Conservation (phyloP, 2,329 filamentous ascomycete species). For the Cercospora brassicicola region DNA sequence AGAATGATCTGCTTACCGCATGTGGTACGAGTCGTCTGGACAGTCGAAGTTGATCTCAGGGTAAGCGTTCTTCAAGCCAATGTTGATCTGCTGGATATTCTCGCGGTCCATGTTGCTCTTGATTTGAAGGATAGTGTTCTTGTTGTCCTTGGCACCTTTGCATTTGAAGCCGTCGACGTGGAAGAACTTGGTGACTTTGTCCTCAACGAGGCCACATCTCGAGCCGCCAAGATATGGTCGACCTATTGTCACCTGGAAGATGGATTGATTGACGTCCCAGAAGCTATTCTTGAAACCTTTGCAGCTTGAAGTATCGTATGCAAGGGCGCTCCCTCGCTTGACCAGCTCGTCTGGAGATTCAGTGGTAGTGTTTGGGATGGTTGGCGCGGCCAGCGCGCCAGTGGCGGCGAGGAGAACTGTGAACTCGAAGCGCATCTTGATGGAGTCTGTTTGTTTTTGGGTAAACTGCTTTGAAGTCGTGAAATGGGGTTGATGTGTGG, state of each 20-base stretch:
- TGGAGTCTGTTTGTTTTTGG: neutral
- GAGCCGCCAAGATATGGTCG: slow-evolving; percentile 22
- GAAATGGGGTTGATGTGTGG: neutral
- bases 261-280: slow-evolving; percentile 17
- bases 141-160: slow-evolving; percentile 17
- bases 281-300: slow-evolving; percentile 17
- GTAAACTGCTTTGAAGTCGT: neutral
- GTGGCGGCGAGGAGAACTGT: slow-evolving; percentile 17
- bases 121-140: slow-evolving; percentile 23
- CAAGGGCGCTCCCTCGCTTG: neutral
- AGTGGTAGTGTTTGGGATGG: neutral
- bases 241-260: slow-evolving; percentile 21
- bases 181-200: slow-evolving; percentile 16
- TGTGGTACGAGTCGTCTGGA: slow-evolving; percentile 4
- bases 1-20: neutral
- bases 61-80: slow-evolving; percentile 17
- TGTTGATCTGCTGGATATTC: slow-evolving; percentile 16
- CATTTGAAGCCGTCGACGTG: slow-evolving; percentile 16
- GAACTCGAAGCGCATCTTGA: slow-evolving; percentile 15
- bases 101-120: slow-evolving; percentile 15
- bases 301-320: slow-evolving; percentile 16
- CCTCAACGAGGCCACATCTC: slow-evolving; percentile 17
- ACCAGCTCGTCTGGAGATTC: slow-evolving; percentile 1
- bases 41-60: slow-evolving; percentile 21
- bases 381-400: slow-evolving; percentile 24